phyloP scores from a whole-genome alignment of 495 filamentous ascomycete species.

The Cladorrhinum samala region DNA sequence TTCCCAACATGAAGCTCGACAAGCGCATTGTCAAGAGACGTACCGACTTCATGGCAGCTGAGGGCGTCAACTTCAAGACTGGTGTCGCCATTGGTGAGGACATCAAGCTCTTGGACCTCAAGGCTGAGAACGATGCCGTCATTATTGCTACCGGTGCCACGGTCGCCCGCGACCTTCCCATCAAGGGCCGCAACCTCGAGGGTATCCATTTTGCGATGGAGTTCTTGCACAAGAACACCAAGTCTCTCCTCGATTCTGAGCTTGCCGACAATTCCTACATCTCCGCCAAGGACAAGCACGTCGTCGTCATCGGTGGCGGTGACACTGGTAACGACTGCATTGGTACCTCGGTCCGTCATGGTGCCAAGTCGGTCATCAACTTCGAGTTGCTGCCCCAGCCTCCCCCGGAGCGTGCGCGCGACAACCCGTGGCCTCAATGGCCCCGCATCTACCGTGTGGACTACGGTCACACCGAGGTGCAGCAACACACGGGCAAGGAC shows the following conservation, averaged over 20 bases:
- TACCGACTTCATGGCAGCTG: conserved; percentile 90
- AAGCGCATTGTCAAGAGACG: conserved; percentile 96
- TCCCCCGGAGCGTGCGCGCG: conserved; percentile 84
- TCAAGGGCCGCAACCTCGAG: conserved; percentile 82
- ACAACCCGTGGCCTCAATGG: conserved; percentile 99
- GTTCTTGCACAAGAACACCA: conserved; percentile 97
- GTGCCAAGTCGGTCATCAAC: conserved; percentile 93
- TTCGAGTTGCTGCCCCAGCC: conserved; percentile 96
- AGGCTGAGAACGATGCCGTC: conserved; percentile 73
- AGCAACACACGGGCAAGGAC: conserved; percentile 95
- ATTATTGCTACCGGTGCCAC: conserved; percentile 96
- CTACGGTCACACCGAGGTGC: conserved; percentile 95
- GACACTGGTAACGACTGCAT: conserved; percentile 99
- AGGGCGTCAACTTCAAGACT: conserved; percentile 81
- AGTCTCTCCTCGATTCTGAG: conserved; percentile 92
- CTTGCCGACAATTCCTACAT: conserved; percentile 86
- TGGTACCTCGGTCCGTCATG: conserved; percentile 95
- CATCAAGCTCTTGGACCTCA: conserved; percentile 68
- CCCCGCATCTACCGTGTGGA: conserved; percentile 97
- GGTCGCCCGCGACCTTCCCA: conserved; percentile 91
- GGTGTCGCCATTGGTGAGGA: conserved; percentile 75
- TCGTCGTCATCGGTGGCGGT: conserved; percentile 96
- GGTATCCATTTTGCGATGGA: conserved; percentile 99
- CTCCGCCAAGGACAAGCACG: conserved; percentile 93
- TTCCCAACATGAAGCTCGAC: conserved; percentile 99